A percentile compares a stretch with the other conserved stretches of the same genome.
Evolutionary conservation across 2,329 filamentous ascomycete species (phyloP).

Genomic region (Trichoderma pleuroti): DNA sequence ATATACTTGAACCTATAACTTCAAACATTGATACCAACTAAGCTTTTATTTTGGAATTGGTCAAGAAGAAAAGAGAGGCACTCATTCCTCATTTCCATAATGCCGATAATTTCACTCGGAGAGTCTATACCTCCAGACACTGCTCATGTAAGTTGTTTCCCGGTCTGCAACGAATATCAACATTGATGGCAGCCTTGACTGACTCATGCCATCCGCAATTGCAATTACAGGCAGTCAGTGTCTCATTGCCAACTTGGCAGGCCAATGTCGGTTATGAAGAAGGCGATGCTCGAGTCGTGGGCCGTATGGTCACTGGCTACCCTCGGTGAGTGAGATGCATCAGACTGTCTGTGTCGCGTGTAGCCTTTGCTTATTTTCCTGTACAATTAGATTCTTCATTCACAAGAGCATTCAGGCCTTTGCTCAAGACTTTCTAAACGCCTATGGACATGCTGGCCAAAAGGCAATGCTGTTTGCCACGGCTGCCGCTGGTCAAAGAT

Average conservation of each 20-base stretch:
- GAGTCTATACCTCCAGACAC: conserved; percentile 75
- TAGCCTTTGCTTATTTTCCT: neutral
- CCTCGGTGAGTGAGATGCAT: conserved; percentile 57
- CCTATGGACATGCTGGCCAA: conserved; percentile 59
- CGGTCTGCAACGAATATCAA: neutral
- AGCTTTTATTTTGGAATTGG: neutral
- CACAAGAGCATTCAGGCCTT: conserved; percentile 78
- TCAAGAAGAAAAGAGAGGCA: neutral
- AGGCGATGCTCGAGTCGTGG: conserved; percentile 80
- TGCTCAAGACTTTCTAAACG: conserved; percentile 61
- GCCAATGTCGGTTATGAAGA: conserved; percentile 93
- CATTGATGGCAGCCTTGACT: neutral
- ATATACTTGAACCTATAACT: neutral
- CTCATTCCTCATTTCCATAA: conserved; percentile 26
- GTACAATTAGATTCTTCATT: conserved; percentile 71
- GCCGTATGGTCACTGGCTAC: conserved; percentile 85
- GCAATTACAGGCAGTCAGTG: conserved; percentile 76
- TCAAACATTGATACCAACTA: neutral
- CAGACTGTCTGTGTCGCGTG: neutral
- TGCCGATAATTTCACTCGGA: conserved; percentile 56
- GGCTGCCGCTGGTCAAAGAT: conserved; percentile 63
- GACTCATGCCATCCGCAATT: neutral
- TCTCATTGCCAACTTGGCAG: conserved; percentile 90
- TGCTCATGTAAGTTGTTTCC: conserved; percentile 60
- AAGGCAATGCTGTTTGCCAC: conserved; percentile 83